Conservation (phyloP, 371 early-diverging fungal species). For the Lichtheimia corymbifera region DNA sequence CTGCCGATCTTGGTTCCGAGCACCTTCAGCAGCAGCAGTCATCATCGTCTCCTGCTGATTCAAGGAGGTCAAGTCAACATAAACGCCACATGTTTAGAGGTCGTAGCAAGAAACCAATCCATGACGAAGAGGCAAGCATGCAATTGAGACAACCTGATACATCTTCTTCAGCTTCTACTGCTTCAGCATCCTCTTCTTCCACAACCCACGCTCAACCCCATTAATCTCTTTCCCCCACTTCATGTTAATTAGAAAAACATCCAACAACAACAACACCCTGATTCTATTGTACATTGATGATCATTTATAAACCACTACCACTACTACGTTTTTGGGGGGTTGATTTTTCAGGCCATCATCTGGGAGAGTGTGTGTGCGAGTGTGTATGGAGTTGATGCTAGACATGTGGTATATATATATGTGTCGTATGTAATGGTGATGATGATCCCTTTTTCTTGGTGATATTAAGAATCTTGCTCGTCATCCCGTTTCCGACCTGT, state of each 20-base stretch:
- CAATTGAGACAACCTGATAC: too few relatives aligned
- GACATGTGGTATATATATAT: background rate
- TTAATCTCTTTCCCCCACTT: background rate
- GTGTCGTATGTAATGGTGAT: background rate
- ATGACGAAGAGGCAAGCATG: too few relatives aligned
- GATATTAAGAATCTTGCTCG: slow-evolving; percentile 1
- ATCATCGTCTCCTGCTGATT: too few relatives aligned
- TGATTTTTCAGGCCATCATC: too few relatives aligned
- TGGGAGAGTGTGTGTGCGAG: background rate
- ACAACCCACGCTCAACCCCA: background rate
- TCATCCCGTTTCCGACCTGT: slow-evolving; percentile 9
- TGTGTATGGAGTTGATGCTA: background rate
- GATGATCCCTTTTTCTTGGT: background rate
- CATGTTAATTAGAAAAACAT: too few relatives aligned
- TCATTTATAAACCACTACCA: too few relatives aligned
- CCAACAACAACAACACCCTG: too few relatives aligned
- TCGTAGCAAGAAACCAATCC: background rate
- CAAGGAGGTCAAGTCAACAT: too few relatives aligned
- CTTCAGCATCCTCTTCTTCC: background rate
- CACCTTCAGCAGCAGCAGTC: too few relatives aligned
- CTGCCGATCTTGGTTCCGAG: too few relatives aligned
- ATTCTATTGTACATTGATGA: too few relatives aligned
- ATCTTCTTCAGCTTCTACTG: slow-evolving; percentile 1
- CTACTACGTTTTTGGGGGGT: too few relatives aligned
- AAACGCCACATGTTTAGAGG: background rate